A percentile compares a stretch with the other conserved stretches of the same genome.
phyloP scores from a whole-genome alignment of 2,329 filamentous ascomycete species.

The Aspergillus clavatus region DNA sequence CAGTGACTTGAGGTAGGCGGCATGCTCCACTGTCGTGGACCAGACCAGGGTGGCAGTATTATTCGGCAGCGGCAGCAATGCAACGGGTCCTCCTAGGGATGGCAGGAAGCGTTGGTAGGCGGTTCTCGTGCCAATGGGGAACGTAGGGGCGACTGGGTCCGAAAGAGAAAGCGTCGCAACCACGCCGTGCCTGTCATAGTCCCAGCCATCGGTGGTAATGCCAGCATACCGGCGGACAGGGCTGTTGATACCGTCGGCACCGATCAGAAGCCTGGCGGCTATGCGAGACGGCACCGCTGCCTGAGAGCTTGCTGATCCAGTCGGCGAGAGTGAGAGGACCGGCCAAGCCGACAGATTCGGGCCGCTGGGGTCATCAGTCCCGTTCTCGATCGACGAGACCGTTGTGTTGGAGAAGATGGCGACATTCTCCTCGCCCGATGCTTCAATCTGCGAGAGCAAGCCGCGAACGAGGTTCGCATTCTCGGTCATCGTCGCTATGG shows the following conservation, averaged over 20 bases:
- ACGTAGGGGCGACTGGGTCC: constrained; percentile 27
- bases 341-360: constrained; percentile 85
- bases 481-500: constrained; percentile 94
- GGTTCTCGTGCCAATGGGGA: constrained; percentile 53
- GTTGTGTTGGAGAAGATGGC: constrained; percentile 70
- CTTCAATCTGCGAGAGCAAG: constrained; percentile 65
- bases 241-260: constrained; percentile 91
- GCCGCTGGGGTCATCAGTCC: constrained; percentile 60
- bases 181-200: constrained; percentile 84
- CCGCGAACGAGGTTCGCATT: constrained; percentile 83
- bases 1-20: constrained; percentile 72
- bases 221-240: constrained; percentile 85
- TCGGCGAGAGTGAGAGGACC: constrained; percentile 66
- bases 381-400: constrained; percentile 74
- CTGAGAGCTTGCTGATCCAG: constrained; percentile 14
- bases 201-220: constrained; percentile 84
- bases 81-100: constrained; percentile 70
- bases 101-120: constrained; percentile 96
- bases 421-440: constrained; percentile 56
- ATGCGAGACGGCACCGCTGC: constrained; percentile 49
- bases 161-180: constrained; percentile 81
- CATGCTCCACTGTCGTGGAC: constrained; percentile 82
- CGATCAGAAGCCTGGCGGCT: constrained; percentile 78
- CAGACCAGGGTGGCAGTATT: constrained; percentile 83
- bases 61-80: constrained; percentile 82